Evolutionary conservation across 1,284 basidiomycete species (phyloP).

Genomic region (Psilocybe mexicana): DNA sequence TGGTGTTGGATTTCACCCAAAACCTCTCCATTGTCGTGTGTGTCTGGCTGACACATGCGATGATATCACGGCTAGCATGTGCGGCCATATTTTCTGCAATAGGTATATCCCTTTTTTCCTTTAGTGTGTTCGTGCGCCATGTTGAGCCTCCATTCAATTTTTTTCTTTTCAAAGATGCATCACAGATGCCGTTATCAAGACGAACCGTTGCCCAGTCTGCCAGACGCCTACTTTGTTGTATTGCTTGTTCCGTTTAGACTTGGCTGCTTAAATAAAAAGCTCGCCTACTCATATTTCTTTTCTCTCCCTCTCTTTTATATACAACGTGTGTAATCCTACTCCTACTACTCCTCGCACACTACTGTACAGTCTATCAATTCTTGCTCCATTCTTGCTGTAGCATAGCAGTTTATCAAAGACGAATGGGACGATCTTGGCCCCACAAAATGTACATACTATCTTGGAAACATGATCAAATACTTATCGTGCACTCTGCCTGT

Average conservation of each 20-base stretch:
- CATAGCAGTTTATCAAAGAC: no score
- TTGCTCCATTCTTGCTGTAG: no score
- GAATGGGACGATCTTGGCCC: no score
- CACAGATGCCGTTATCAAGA: slow-evolving; percentile 42
- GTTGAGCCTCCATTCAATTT: neutral
- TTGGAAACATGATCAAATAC: no score
- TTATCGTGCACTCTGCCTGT: no score
- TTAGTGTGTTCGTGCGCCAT: neutral
- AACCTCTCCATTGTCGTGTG: slow-evolving; percentile 44
- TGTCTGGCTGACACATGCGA: slow-evolving; percentile 44
- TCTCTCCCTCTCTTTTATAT: no score
- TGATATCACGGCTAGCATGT: slow-evolving; percentile 53
- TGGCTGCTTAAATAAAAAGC: slow-evolving; percentile 21
- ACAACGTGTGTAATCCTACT: no score
- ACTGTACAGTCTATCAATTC: no score
- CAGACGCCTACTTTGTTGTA: slow-evolving; percentile 48
- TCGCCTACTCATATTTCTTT: neutral
- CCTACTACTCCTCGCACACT: no score
- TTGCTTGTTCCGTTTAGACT: slow-evolving; percentile 45
- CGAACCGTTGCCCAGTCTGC: slow-evolving; percentile 49
- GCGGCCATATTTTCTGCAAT: slow-evolving; percentile 60
- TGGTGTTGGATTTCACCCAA: slow-evolving; percentile 10
- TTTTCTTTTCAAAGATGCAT: slow-evolving; percentile 43
- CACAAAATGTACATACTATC: no score
- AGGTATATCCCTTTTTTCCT: slow-evolving; percentile 30